Conservation (phyloP, 805 yeast genomes). For the Clavispora santaluciae region DNA sequence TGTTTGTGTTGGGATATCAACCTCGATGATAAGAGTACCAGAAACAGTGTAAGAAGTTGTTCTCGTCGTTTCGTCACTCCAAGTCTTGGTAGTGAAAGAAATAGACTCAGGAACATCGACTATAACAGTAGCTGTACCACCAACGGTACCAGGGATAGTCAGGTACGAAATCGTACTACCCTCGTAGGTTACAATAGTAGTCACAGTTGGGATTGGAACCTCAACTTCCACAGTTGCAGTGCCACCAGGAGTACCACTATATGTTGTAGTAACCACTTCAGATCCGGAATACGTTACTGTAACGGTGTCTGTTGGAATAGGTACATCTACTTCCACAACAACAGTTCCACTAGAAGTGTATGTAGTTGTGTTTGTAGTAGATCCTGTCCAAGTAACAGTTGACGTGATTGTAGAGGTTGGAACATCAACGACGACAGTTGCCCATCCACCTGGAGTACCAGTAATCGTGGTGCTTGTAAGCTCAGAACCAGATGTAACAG, state of each 20-base stretch:
- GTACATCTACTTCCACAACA: slow-evolving; percentile 8
- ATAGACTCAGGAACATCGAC: slow-evolving; percentile 12
- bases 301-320: slow-evolving; percentile 11
- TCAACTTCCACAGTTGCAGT: slow-evolving; percentile 15
- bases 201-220: slow-evolving; percentile 13
- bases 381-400: slow-evolving; percentile 9
- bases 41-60: slow-evolving; percentile 4
- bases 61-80: slow-evolving; percentile 8
- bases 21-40: slow-evolving; percentile 10
- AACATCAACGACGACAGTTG: slow-evolving; percentile 11
- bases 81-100: slow-evolving; percentile 6
- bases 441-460: background rate
- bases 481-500: background rate
- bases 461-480: background rate
- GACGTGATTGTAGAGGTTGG: slow-evolving; percentile 10
- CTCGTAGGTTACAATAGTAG: slow-evolving; percentile 1
- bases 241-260: slow-evolving; percentile 13
- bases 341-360: slow-evolving; percentile 9
- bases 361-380: slow-evolving; percentile 4
- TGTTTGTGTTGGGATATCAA: too few species aligned
- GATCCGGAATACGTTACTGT: slow-evolving; percentile 4
- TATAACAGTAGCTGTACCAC: slow-evolving; percentile 10
- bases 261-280: slow-evolving; percentile 11
- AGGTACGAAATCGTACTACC: background rate
- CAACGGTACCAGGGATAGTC: slow-evolving; percentile 5